Evolutionary conservation across 768 basidiomycete genomes (phyloP).

Genomic region (Calocera viscosa): DNA sequence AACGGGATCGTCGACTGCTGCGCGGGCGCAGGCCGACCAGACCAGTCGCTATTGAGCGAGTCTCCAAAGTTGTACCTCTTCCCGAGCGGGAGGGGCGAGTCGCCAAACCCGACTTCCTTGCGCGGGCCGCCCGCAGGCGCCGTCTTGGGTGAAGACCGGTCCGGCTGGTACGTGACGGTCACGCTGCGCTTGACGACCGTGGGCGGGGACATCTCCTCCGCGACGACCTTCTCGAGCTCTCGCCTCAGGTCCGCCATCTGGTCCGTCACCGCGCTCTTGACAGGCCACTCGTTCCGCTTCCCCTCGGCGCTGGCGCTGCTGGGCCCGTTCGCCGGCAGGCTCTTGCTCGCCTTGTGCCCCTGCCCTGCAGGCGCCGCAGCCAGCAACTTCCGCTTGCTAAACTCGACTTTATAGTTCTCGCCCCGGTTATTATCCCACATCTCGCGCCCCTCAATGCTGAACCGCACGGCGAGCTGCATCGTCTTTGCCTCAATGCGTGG

Average conservation of each 20-base stretch:
- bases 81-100: neutral
- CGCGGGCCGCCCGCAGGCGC: neutral
- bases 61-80: constrained; percentile 3
- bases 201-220: constrained; percentile 21
- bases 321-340: neutral
- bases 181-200: constrained; percentile 3
- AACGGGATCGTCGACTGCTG: constrained; percentile 6
- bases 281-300: constrained; percentile 25
- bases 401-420: constrained; percentile 64
- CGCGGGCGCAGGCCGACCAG: neutral
- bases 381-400: constrained; percentile 29
- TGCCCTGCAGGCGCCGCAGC: neutral
- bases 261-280: constrained; percentile 32
- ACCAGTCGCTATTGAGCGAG: constrained; percentile 4
- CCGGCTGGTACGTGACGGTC: neutral
- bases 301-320: constrained; percentile 15
- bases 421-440: constrained; percentile 88
- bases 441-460: constrained; percentile 52
- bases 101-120: neutral
- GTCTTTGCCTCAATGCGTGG: constrained; percentile 69
- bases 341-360: neutral
- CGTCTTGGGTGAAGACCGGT: neutral
- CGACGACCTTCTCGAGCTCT: constrained; percentile 53
- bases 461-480: constrained; percentile 65
- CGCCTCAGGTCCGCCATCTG: constrained; percentile 49